These are phyloP conservation scores for Collybiopsis luxurians DNA, from an alignment of 768 basidiomycete species.

Conservation along the genomic window DNA sequence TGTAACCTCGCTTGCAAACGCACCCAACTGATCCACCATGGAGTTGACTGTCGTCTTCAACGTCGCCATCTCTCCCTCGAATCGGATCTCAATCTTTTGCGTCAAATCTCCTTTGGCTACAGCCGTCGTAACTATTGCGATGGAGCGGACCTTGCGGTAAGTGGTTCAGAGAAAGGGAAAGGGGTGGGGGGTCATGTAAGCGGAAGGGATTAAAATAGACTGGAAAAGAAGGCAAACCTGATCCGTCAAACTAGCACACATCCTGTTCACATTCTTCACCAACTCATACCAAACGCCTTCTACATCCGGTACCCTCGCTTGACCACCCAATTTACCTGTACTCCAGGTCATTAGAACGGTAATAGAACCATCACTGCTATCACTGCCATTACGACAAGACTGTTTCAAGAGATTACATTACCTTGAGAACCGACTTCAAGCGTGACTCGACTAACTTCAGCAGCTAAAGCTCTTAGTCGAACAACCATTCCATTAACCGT, in stretches of 20 bases:
- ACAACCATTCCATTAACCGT: constrained; percentile 62
- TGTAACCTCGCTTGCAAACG: constrained; percentile 81
- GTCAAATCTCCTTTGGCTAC: constrained; percentile 90
- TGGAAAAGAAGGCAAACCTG: constrained; percentile 21
- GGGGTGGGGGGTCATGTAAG: no score
- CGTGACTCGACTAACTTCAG: constrained; percentile 83
- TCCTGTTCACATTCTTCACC: constrained; percentile 76
- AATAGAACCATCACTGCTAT: no score
- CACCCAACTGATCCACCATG: constrained; percentile 91
- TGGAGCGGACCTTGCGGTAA: constrained; percentile 82
- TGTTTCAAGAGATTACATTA: no score
- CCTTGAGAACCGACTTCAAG: constrained; percentile 87
- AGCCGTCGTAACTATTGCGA: constrained; percentile 83
- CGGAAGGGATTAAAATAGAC: no score
- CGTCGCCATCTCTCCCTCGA: constrained; percentile 82
- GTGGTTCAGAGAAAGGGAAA: no score
- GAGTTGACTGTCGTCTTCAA: constrained; percentile 85
- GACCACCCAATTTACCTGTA: constrained; percentile 84
- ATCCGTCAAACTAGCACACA: constrained; percentile 80
- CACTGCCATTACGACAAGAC: no score
- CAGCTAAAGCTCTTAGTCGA: constrained; percentile 56
- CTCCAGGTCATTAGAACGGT: no score
- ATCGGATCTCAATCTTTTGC: constrained; percentile 90
- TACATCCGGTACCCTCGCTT: constrained; percentile 84
- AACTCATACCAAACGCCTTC: constrained; percentile 91